Base-by-base conservation (phyloP, 1,284 basidiomycete genomes). In the Boletellus sp. region DNA sequence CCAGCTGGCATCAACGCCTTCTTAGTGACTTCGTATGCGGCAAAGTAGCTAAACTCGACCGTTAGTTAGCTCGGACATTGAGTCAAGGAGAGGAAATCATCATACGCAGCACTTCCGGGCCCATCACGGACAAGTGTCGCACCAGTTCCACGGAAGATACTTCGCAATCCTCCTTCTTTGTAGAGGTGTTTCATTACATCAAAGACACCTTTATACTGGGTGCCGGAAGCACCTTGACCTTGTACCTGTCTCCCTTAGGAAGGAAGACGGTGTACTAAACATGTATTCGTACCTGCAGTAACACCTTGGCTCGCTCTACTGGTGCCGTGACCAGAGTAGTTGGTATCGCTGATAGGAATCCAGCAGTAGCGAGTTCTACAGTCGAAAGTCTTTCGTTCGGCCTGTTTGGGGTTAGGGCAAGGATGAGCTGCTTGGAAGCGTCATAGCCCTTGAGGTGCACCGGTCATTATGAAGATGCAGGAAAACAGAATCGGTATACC, bases 251-350 rank as follows among this genome's bases (percentile, higher is more conserved):
- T 37, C 41, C 18, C 22, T 39, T 37, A 24, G 48, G 37, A 50
- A 38, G 22, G 39, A 26, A 44, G 19, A 21, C 11, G 6, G 28
- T 47, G 43, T 21, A 60, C 47, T 33, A 12, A 41, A 47, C 33
- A 35, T 21, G 47, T 47, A 18, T 13, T 63, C 74, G 54, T 58
- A 89, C 89, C 76, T 97, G 94, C 38, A 99, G 76, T 41, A 99
- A 75, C 13, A 99, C 97, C 73, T 99, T 99, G 56, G 97, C 93
- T 51, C 97, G 83, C 71, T 99, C 97, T 4, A 97, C 93, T 2
- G 97, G 97, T 8, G 91, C 95, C 30, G 94, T 94, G 33, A 98
- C 80, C 18, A 97, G 74, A 0, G 95, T 97, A 8, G 93, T 87
- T 18, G 97, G 97, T 52, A 98, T 76, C 6, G 97, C 96, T 37